phyloP scores from a whole-genome alignment of 495 filamentous ascomycete species.

The Rostrohypoxylon terebratum region DNA sequence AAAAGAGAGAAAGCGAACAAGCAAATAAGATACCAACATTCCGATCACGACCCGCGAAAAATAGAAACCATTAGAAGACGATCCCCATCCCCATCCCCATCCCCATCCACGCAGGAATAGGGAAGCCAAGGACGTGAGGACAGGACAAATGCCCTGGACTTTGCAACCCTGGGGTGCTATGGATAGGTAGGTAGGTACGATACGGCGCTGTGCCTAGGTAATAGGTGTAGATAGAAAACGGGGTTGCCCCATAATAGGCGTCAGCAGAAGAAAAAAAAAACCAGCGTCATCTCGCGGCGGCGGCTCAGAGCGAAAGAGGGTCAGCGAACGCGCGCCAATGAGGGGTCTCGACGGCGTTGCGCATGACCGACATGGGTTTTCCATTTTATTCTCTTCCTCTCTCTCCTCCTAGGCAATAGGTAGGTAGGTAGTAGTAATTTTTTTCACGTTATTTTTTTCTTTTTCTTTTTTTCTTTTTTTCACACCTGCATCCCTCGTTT shows the following conservation, averaged over 20 bases:
- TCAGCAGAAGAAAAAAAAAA: neutral
- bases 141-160: neutral
- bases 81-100: constrained; percentile 2
- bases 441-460: neutral
- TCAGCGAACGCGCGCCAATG: constrained; percentile 37
- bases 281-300: constrained; percentile 13
- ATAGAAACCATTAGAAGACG: neutral
- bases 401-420: neutral
- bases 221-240: too few species aligned
- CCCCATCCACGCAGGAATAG: constrained; percentile 30
- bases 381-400: neutral
- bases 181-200: neutral
- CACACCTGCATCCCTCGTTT: too few species aligned
- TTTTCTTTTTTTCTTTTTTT: neutral
- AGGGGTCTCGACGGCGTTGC: constrained; percentile 16
- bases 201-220: too few species aligned
- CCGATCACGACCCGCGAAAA: neutral
- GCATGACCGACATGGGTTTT: constrained; percentile 42
- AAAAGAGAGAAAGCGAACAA: neutral
- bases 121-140: neutral
- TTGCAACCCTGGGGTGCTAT: too few species aligned
- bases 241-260: neutral
- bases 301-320: neutral
- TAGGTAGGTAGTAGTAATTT: neutral
- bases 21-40: neutral